phyloP scores from a whole-genome alignment of 345 rosid genomes.

The Orychophragmus violaceus region DNA sequence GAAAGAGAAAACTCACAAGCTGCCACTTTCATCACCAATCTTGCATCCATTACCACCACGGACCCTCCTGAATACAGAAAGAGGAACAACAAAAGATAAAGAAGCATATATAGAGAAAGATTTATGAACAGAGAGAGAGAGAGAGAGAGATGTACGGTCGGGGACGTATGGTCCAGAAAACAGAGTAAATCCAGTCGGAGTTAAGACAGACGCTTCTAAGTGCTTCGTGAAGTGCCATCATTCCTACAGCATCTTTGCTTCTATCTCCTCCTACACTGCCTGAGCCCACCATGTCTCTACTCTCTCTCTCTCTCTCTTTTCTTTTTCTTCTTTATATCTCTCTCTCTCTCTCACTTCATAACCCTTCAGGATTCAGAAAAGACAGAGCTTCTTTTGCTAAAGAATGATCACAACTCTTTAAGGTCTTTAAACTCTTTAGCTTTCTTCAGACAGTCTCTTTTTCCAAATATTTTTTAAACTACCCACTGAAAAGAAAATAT shows the following conservation, averaged over 20 bases:
- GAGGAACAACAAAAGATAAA: not conserved
- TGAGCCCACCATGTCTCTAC: constrained; percentile 94
- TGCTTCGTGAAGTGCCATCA: constrained; percentile 99
- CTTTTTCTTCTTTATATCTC: too few species aligned
- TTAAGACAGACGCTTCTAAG: constrained; percentile 95
- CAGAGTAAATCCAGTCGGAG: constrained; percentile 99
- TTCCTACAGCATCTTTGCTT: constrained; percentile 99
- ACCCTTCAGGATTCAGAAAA: constrained; percentile 22
- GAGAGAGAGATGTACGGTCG: constrained; percentile 57
- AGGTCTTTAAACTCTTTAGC: constrained; percentile 17
- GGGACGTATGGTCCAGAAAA: constrained; percentile 99
- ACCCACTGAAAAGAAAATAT: constrained; percentile 11
- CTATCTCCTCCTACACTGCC: constrained; percentile 83
- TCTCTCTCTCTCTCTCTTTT: not conserved
- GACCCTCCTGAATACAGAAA: constrained; percentile 61
- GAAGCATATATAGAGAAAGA: constrained; percentile 24
- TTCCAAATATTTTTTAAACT: constrained; percentile 13
- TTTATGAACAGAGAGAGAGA: constrained; percentile 8
- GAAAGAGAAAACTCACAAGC: constrained; percentile 71
- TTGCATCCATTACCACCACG: constrained; percentile 97
- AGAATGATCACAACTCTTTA: constrained; percentile 17
- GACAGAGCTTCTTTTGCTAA: too few species aligned
- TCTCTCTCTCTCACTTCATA: too few species aligned
- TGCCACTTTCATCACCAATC: constrained; percentile 95
- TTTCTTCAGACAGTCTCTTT: constrained; percentile 23